Conservation (phyloP, 78 protist species). For the Chrysochromulina parva region DNA sequence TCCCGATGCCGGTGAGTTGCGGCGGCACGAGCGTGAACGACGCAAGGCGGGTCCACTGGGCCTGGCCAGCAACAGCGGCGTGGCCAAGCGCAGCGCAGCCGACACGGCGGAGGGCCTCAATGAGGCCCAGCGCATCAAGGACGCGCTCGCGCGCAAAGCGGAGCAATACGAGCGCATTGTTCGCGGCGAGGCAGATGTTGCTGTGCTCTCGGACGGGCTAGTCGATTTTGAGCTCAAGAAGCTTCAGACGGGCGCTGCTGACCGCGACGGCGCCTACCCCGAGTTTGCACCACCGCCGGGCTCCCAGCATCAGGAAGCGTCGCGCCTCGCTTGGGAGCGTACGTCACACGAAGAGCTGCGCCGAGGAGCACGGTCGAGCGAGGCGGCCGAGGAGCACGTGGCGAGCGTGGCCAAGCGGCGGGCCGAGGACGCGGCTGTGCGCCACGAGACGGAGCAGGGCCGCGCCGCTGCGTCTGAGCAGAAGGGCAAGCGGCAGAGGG, state of each 20-base stretch:
- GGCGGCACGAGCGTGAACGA: neutral
- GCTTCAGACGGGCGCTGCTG: neutral
- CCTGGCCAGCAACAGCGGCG: neutral
- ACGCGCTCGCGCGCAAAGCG: neutral
- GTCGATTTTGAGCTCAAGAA: slow-evolving; percentile 11
- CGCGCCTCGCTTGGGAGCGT: neutral
- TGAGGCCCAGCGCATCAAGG: neutral
- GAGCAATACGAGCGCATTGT: neutral
- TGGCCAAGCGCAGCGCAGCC: neutral
- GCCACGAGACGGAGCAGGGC: neutral
- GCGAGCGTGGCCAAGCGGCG: too few species aligned
- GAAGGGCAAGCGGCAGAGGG: neutral
- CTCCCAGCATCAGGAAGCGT: neutral
- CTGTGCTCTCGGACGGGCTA: neutral
- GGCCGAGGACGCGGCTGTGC: neutral
- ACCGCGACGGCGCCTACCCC: neutral
- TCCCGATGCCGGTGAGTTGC: neutral
- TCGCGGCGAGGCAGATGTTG: neutral
- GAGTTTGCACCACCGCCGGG: neutral
- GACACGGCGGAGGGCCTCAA: neutral
- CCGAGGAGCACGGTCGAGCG: too few species aligned
- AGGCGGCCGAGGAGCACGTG: too few species aligned
- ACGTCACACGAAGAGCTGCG: too few species aligned
- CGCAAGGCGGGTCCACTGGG: neutral
- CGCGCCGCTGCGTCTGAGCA: neutral